Evolutionary conservation across 202 grass and related monocot species (phyloP).

Genomic region (Tripidium arundinaceum): DNA sequence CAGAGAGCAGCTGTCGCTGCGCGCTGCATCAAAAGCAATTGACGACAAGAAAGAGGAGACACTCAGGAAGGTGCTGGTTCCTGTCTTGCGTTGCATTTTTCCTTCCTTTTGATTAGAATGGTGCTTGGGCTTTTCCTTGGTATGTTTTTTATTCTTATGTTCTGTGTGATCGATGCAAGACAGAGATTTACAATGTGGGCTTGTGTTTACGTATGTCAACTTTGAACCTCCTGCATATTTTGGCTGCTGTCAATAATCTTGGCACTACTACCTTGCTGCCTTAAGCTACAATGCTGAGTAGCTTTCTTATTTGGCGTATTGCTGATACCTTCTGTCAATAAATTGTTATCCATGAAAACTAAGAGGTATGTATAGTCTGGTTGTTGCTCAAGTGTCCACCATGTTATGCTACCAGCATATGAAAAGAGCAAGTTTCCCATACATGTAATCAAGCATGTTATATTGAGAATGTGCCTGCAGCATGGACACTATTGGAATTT

Average conservation of each 20-base stretch:
- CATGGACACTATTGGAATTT: neutral
- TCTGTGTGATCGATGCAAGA: neutral
- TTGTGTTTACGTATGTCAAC: neutral
- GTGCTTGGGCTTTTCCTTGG: neutral
- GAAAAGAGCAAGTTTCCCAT: neutral
- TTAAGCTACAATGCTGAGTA: neutral
- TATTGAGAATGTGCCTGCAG: neutral
- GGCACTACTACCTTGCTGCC: neutral
- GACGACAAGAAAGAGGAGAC: constrained; percentile 53
- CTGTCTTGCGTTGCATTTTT: neutral
- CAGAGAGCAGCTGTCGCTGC: constrained; percentile 60
- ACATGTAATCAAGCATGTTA: neutral
- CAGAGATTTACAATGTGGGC: neutral
- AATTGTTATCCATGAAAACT: neutral
- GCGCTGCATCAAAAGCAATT: constrained; percentile 39
- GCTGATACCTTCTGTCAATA: neutral
- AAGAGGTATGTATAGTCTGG: neutral
- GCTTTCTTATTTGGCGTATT: neutral
- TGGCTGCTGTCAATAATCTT: neutral
- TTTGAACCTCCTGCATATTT: neutral
- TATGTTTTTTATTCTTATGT: neutral
- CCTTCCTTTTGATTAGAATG: neutral
- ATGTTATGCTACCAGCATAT: neutral
- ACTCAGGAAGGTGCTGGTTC: constrained; percentile 44
- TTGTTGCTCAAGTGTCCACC: neutral